Evolutionary conservation across 1,284 basidiomycete genomes (phyloP).

Genomic region (Paramarasmius palmivorus): DNA sequence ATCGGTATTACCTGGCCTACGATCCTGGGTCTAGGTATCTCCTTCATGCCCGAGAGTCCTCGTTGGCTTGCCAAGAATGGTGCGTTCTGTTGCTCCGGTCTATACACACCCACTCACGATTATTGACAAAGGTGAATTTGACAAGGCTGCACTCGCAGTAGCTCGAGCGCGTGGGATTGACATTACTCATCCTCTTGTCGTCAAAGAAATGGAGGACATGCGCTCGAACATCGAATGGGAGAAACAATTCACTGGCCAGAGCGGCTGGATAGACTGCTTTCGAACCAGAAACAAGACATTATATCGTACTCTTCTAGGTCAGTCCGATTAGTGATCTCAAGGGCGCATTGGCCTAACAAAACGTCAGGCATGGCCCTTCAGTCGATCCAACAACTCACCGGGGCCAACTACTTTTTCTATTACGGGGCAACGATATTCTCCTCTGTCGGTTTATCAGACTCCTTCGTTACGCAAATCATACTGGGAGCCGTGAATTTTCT

Average conservation of each 20-base stretch:
- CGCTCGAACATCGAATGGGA: constrained; percentile 48
- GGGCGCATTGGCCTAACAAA: constrained; percentile 14
- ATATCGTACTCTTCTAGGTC: constrained; percentile 60
- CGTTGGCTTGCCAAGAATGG: constrained; percentile 60
- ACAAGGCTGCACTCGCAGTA: background rate
- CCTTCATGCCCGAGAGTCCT: constrained; percentile 80
- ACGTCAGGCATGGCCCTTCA: constrained; percentile 61
- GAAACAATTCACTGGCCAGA: constrained; percentile 20
- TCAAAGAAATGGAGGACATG: constrained; percentile 55
- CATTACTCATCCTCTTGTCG: constrained; percentile 43
- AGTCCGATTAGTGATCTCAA: constrained; percentile 11
- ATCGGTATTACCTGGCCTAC: constrained; percentile 72
- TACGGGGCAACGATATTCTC: constrained; percentile 72
- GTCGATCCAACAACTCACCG: constrained; percentile 76
- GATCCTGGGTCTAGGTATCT: constrained; percentile 67
- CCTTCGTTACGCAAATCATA: constrained; percentile 74
- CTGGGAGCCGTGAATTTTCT: constrained; percentile 70
- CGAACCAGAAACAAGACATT: constrained; percentile 49
- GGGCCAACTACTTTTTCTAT: constrained; percentile 72
- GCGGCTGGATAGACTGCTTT: constrained; percentile 68
- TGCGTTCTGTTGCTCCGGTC: too few relatives aligned
- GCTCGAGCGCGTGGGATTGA: constrained; percentile 11
- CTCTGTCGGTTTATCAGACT: constrained; percentile 67
- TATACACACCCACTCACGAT: too few relatives aligned
- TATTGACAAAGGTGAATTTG: constrained; percentile 38